Evolutionary conservation across 75 land plant species (phyloP), one percentile per base, ranked within the genome.

Genomic region (Isoetes taiwanensis): DNA sequence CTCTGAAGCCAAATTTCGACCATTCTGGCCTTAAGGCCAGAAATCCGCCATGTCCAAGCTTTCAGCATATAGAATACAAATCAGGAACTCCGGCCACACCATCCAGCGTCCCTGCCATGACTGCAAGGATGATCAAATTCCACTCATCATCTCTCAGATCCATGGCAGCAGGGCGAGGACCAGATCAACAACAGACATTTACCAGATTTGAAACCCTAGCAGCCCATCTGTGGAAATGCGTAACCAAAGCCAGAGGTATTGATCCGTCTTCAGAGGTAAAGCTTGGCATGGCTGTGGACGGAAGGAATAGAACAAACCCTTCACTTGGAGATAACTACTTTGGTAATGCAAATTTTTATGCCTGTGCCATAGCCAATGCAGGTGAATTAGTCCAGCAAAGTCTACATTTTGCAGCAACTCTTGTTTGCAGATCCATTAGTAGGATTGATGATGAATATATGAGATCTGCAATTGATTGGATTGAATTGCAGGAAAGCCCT

Each of bases 211-310:
- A 68, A 26, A 34, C 28, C 21, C 48, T 68, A n/a, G 65, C 70
- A 2, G 70, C 30, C 16, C 70, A 68, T 20, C 25, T 54, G 0
- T 68, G 70, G 70, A 30, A 40, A 1, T 31, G 32, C 46, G n/a
- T 52, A 25, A 41, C 46, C 0, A 33, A 35, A 28, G 70, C 70
- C 11, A 63, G 64, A 25, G 70, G 53, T 1, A 46, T 60, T 2
- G 64, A 33, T 3, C 19, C 66, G 1, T 1, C 14, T 0, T 11
- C 42, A 19, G 54, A 55, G 12, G 33, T 43, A 21, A 27, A 54
- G 50, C 48, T 69, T 0, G 72, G 65, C 1, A 34, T 55, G 52
- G 65, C 72, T 1, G 72, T 69, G 1, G 65, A 62, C 43, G 72
- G 72, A 2, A 33, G 72, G 17, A 54, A 25, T 19, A 56, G 72